Evolutionary conservation across 257 asterid species (phyloP), one percentile per base, ranked within the genome.

Genomic region (Anisodus acutangulus): DNA sequence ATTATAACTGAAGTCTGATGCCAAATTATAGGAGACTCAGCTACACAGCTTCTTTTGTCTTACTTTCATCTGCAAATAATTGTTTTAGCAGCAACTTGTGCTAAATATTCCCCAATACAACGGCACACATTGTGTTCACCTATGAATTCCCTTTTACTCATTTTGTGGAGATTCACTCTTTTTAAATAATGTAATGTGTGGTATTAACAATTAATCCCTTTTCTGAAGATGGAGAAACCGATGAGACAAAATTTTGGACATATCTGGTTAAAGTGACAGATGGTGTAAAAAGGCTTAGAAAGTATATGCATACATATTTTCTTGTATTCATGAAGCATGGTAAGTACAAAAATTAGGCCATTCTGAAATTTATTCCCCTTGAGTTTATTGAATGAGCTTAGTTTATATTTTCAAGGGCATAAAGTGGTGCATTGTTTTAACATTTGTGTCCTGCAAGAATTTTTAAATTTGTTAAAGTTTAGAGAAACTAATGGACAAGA

Each of bases 1-100:
- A 51, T 51, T 51, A 8, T 51, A 51, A 51, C 7, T 51, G 84
- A 84, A 70, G 10, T 51, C 17, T 43, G 88, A 67, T 54, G 45
- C 7, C 55, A 51, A 51, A 7, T 51, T 51, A 51, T 51, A 51
- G 11, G 55, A 51, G 55, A 51, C 55, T 51, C 55, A 51, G 55
- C 55, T 9, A 7, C 7, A 9, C 55, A 9, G 55, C 6, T 51
- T 51, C 55, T 51, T 51, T 51, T 51, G 55, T 51, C 55, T 51
- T 7, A 51, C 12, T 51, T 51, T 51, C 55, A 51, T 51, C 55
- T 51, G 55, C 11, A 51, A 51, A 51, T 51, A 13, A 51, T 51
- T 51, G 9, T 51, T 51, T 51, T 51, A 8, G 6, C 9, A 51
- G 55, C 55, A 51, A 51, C 12, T 51, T 51, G 55, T 51, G 55